phyloP scores from a whole-genome alignment of 2,329 filamentous ascomycete species.

The Hymenoscyphus fraxineus region DNA sequence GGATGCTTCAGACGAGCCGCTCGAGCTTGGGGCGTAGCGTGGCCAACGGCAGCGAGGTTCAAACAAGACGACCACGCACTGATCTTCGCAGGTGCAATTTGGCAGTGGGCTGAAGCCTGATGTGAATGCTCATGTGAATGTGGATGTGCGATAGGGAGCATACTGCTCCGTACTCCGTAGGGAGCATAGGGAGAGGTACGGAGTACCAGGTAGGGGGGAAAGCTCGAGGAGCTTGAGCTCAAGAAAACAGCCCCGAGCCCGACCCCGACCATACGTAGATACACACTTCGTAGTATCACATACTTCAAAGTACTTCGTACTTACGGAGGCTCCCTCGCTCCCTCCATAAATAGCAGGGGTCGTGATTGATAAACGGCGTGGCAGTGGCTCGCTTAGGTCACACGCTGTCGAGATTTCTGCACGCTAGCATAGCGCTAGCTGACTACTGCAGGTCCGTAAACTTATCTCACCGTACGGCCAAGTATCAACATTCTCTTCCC shows the following conservation, averaged over 20 bases:
- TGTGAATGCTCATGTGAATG: background rate
- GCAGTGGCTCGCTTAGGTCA: background rate
- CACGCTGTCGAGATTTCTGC: background rate
- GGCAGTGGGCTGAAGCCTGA: background rate
- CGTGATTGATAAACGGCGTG: background rate
- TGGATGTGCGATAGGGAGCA: background rate
- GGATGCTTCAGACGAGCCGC: background rate
- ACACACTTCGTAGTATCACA: too few relatives aligned
- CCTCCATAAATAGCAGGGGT: background rate
- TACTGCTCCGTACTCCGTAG: too few relatives aligned
- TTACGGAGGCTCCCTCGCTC: too few relatives aligned
- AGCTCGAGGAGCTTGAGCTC: background rate
- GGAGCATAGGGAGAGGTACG: too few relatives aligned
- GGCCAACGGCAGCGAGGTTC: background rate
- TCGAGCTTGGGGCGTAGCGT: background rate
- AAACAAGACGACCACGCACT: background rate
- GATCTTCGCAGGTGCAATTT: background rate
- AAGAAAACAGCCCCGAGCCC: too few relatives aligned
- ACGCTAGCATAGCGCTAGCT: background rate
- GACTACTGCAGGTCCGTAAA: background rate
- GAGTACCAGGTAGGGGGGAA: background rate
- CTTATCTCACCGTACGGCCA: background rate
- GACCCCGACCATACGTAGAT: too few relatives aligned
- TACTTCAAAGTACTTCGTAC: too few relatives aligned
- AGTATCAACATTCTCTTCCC: background rate